These are phyloP conservation scores for Fusarium temperatum DNA, from an alignment of 2,329 filamentous ascomycete species.

Conservation along the genomic window DNA sequence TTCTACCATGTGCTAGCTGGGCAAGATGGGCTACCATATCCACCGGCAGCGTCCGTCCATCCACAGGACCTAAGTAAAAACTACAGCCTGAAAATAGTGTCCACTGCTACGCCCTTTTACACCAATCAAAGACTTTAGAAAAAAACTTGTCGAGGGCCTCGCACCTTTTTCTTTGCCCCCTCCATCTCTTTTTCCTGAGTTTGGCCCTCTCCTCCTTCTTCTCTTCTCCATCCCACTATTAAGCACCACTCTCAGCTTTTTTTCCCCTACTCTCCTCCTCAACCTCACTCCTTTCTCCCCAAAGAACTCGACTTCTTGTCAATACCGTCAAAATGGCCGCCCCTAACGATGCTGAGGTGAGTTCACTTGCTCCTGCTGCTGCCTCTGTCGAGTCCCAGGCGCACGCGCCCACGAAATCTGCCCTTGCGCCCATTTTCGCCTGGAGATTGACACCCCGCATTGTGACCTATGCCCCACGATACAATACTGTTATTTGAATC, in stretches of 20 bases:
- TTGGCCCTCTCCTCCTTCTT: slow-evolving; percentile 44
- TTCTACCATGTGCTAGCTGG: background rate
- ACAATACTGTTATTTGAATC: slow-evolving; percentile 25
- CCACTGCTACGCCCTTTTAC: slow-evolving; percentile 39
- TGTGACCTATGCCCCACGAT: slow-evolving; percentile 51
- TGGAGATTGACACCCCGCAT: slow-evolving; percentile 59
- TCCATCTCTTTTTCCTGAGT: slow-evolving; percentile 41
- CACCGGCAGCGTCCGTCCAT: slow-evolving; percentile 38
- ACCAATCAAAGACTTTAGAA: slow-evolving; percentile 50
- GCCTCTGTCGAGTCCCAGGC: slow-evolving; percentile 8
- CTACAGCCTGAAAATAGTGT: slow-evolving; percentile 28
- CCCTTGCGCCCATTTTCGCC: slow-evolving; percentile 44
- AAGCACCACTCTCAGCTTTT: slow-evolving; percentile 42
- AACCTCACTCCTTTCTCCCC: slow-evolving; percentile 43
- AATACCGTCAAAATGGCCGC: slow-evolving; percentile 67
- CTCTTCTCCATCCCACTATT: slow-evolving; percentile 43
- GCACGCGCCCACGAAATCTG: slow-evolving; percentile 38
- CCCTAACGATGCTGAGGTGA: slow-evolving; percentile 54
- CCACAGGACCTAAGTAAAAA: slow-evolving; percentile 2
- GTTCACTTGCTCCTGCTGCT: slow-evolving; percentile 40
- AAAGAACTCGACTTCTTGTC: slow-evolving; percentile 48
- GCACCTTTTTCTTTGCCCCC: slow-evolving; percentile 48
- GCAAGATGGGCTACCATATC: background rate
- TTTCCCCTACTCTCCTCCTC: slow-evolving; percentile 35
- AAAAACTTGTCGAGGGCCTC: slow-evolving; percentile 51